phyloP scores from a whole-genome alignment of 73 alveolate species.

The Paramecium pentaurelia region DNA sequence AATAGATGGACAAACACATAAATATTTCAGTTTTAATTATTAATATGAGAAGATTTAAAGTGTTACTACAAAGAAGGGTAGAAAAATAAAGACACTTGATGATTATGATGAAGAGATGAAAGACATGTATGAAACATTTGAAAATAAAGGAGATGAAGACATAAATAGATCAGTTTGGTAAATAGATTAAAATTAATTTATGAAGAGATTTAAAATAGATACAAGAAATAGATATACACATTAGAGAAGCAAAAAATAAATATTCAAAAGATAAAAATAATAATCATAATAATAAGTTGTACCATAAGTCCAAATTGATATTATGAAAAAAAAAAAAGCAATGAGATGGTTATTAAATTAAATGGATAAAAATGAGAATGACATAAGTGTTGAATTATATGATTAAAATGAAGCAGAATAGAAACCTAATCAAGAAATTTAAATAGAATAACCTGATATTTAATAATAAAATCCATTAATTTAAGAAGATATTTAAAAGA shows the following conservation, averaged over 20 bases:
- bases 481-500: background rate
- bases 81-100: background rate
- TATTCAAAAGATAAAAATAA: background rate
- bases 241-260: background rate
- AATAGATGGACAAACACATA: background rate
- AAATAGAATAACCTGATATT: background rate
- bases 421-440: background rate
- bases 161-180: background rate
- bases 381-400: background rate
- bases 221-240: constrained; percentile 10
- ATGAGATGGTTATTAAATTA: constrained; percentile 40
- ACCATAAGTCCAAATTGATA: background rate
- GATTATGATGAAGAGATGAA: background rate
- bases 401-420: constrained; percentile 3
- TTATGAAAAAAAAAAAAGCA: background rate
- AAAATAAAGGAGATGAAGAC: constrained; percentile 9
- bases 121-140: background rate
- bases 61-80: background rate
- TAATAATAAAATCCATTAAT: background rate
- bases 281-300: constrained; percentile 11
- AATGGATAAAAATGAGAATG: background rate
- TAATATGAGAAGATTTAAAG: background rate
- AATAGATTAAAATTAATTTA: background rate
- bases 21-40: background rate
- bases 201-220: background rate